These are phyloP conservation scores for Laetiporus sulphureus DNA, from an alignment of 1,284 basidiomycete species.

Conservation along the genomic window DNA sequence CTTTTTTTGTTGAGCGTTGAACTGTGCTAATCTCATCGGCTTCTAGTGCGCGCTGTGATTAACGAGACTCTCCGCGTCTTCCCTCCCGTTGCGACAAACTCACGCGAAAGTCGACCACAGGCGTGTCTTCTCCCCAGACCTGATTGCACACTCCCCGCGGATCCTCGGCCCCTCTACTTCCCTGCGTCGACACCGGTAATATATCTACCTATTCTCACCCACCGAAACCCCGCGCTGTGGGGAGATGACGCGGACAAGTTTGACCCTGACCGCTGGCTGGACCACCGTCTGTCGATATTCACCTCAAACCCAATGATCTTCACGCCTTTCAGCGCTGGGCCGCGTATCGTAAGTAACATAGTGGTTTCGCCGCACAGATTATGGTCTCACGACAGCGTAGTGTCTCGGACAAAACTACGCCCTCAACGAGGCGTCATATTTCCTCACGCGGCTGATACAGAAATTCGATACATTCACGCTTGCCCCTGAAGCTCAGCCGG, in stretches of 20 bases:
- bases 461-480: conserved; percentile 53
- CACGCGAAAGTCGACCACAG: conserved; percentile 45
- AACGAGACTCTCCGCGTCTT: conserved; percentile 70
- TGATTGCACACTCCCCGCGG: conserved; percentile 37
- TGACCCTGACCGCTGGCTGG: conserved; percentile 65
- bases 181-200: conserved; percentile 50
- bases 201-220: conserved; percentile 52
- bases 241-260: conserved; percentile 63
- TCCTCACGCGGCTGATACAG: conserved; percentile 61
- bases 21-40: neutral
- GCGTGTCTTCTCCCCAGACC: conserved; percentile 46
- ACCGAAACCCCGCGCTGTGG: conserved; percentile 57
- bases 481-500: conserved; percentile 54
- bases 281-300: conserved; percentile 40
- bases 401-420: conserved; percentile 72
- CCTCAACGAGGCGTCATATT: conserved; percentile 65
- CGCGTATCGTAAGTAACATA: conserved; percentile 35
- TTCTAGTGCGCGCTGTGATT: conserved; percentile 59
- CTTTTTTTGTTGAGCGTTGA: no score
- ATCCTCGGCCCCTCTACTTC: conserved; percentile 44
- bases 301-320: conserved; percentile 60
- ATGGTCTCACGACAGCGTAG: conserved; percentile 24
- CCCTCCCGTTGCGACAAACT: conserved; percentile 64
- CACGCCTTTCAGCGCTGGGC: conserved; percentile 64
- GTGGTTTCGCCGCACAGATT: neutral